Evolutionary conservation across 2,329 filamentous ascomycete genomes (phyloP).

Genomic region (Aureobasidium sp.): DNA sequence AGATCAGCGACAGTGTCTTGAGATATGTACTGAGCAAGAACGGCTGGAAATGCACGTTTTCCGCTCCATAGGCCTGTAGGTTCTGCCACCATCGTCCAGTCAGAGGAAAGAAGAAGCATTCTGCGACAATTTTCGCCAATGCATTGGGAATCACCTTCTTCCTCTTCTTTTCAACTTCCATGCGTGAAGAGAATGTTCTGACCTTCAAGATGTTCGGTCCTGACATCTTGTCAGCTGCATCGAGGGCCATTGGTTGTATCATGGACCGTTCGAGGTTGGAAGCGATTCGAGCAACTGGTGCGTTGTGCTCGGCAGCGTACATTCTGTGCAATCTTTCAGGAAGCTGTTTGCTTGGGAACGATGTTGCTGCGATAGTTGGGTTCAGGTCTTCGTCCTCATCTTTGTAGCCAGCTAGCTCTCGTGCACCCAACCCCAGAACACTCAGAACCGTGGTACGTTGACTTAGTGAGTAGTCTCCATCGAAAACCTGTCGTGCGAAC

Average conservation of each 20-base stretch:
- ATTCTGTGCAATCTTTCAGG: conserved; percentile 65
- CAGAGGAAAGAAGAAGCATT: conserved; percentile 80
- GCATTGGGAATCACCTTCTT: conserved; percentile 63
- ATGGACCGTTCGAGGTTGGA: conserved; percentile 62
- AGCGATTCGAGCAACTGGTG: conserved; percentile 42
- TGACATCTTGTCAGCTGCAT: conserved; percentile 69
- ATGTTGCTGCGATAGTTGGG: conserved; percentile 26
- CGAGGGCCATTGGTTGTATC: conserved; percentile 72
- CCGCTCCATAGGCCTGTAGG: conserved; percentile 26
- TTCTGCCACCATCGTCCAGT: conserved; percentile 56
- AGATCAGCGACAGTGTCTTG: conserved; percentile 74
- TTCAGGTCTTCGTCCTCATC: conserved; percentile 43
- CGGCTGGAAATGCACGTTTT: conserved; percentile 63
- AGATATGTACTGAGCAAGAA: conserved; percentile 72
- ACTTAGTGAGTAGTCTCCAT: conserved; percentile 81
- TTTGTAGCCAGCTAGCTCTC: conserved; percentile 76
- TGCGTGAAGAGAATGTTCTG: conserved; percentile 75
- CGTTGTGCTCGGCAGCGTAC: conserved; percentile 43
- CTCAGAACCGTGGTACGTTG: conserved; percentile 78
- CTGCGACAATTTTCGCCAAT: conserved; percentile 66
- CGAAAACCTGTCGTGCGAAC: conserved; percentile 80
- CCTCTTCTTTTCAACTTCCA: conserved; percentile 56
- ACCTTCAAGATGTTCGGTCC: conserved; percentile 84
- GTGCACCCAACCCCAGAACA: conserved; percentile 70
- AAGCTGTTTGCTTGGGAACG: conserved; percentile 75